Conservation (phyloP, 306 rosid species). For the Cercis canadensis region DNA sequence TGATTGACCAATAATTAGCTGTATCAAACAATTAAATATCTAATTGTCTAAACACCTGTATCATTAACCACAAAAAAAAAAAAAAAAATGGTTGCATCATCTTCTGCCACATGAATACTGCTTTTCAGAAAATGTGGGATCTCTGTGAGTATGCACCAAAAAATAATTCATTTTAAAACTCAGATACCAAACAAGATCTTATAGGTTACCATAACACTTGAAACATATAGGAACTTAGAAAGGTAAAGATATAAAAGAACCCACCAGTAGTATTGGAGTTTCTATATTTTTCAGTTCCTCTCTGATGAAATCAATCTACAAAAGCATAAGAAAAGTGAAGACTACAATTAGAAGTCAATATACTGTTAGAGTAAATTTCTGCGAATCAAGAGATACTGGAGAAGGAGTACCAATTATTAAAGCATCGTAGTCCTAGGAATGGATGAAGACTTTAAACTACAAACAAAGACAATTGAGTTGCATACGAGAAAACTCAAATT, state of each 20-base stretch:
- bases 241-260: conserved; percentile 39
- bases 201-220: conserved; percentile 21
- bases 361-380: conserved; percentile 16
- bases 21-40: conserved; percentile 22
- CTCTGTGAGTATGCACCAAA: conserved; percentile 5
- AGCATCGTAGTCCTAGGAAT: conserved; percentile 18
- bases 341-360: conserved; percentile 27
- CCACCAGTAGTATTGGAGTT: conserved; percentile 83
- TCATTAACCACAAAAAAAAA: background rate
- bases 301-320: conserved; percentile 74
- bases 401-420: conserved; percentile 24
- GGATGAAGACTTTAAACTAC: conserved; percentile 2
- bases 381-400: conserved; percentile 25
- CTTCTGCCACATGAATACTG: background rate
- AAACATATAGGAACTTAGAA: conserved; percentile 1
- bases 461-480: conserved; percentile 5
- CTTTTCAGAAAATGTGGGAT: conserved; percentile 9
- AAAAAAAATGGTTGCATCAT: background rate
- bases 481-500: conserved; percentile 28
- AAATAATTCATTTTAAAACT: background rate
- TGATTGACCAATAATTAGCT: background rate
- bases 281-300: conserved; percentile 65
- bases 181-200: background rate
- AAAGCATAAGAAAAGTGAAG: conserved; percentile 35
- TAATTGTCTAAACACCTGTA: background rate